Evolutionary conservation across 2,329 filamentous ascomycete species (phyloP).

Genomic region (Fusarium domesticum): DNA sequence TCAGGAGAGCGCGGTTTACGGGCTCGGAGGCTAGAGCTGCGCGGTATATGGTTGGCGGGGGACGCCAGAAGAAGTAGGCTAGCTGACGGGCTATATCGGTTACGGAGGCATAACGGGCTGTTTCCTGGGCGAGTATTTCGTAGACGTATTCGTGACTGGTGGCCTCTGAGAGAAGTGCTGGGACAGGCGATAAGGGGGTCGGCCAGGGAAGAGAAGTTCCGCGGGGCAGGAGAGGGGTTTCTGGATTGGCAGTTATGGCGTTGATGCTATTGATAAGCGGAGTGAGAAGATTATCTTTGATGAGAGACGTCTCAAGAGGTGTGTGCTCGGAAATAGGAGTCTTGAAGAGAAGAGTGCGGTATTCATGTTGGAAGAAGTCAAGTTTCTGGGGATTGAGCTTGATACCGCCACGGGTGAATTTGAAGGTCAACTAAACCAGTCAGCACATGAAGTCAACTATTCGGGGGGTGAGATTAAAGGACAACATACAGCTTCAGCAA

Average conservation of each 20-base stretch:
- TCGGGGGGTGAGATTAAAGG: neutral
- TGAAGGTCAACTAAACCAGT: constrained; percentile 65
- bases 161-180: constrained; percentile 18
- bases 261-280: constrained; percentile 30
- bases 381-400: constrained; percentile 79
- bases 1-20: constrained; percentile 12
- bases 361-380: constrained; percentile 71
- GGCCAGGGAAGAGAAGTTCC: constrained; percentile 27
- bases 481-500: constrained; percentile 66
- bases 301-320: constrained; percentile 15
- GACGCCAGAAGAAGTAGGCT: constrained; percentile 40
- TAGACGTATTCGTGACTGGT: constrained; percentile 22
- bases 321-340: constrained; percentile 23
- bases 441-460: neutral
- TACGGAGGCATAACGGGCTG: constrained; percentile 21
- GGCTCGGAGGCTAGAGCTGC: constrained; percentile 21
- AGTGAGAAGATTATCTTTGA: constrained; percentile 15
- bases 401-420: constrained; percentile 88
- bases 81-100: constrained; percentile 30
- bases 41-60: constrained; percentile 31
- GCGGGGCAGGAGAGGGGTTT: constrained; percentile 15
- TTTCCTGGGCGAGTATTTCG: constrained; percentile 18
- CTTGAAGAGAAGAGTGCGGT: constrained; percentile 42
- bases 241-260: constrained; percentile 19
- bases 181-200: constrained; percentile 25